Conservation (phyloP, 345 rosid genomes). For the Sisymbrium irio region DNA sequence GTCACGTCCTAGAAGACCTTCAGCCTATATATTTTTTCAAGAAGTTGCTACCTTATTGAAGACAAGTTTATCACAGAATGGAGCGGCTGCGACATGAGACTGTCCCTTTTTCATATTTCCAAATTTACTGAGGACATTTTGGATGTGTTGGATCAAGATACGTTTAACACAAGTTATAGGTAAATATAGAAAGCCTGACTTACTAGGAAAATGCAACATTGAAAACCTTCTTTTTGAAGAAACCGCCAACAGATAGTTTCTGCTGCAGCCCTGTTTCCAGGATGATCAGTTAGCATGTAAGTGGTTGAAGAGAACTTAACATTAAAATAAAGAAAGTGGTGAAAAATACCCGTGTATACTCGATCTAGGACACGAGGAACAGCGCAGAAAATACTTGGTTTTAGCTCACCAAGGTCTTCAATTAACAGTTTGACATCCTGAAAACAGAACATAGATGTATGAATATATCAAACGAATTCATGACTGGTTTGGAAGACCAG, state of each 20-base stretch:
- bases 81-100: constrained; percentile 61
- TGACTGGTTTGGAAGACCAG: background rate
- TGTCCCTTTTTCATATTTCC: constrained; percentile 59
- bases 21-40: background rate
- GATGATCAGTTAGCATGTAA: background rate
- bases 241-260: constrained; percentile 71
- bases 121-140: constrained; percentile 50
- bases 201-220: constrained; percentile 74
- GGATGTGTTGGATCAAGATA: background rate
- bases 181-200: constrained; percentile 33
- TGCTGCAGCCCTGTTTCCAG: constrained; percentile 58
- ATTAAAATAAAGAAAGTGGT: background rate
- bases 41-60: constrained; percentile 56
- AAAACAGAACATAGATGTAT: background rate
- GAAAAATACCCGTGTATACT: constrained; percentile 56
- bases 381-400: constrained; percentile 87
- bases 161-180: background rate
- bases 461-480: background rate
- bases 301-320: background rate
- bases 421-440: constrained; percentile 89
- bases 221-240: constrained; percentile 58
- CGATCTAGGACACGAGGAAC: constrained; percentile 96
- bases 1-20: background rate
- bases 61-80: constrained; percentile 73
- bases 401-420: constrained; percentile 92